Evolutionary conservation across 2,329 filamentous ascomycete genomes (phyloP).

Genomic region (Penicillium sp.): DNA sequence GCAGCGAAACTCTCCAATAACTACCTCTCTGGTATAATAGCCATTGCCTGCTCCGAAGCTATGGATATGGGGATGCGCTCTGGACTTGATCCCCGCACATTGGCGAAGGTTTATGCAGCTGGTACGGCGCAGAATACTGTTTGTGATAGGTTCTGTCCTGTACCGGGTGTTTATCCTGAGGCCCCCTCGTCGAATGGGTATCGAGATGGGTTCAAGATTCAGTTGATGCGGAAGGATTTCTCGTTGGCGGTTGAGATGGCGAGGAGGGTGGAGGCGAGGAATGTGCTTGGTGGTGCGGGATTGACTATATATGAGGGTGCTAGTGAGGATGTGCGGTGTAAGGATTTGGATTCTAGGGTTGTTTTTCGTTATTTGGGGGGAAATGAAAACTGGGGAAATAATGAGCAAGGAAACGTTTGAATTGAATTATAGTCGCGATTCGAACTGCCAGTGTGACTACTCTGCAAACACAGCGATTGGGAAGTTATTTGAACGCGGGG

Average conservation of each 20-base stretch:
- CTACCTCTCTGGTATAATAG: constrained; percentile 60
- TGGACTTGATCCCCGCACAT: constrained; percentile 56
- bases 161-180: constrained; percentile 51
- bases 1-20: constrained; percentile 64
- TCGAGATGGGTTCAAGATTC: constrained; percentile 58
- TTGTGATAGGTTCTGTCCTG: constrained; percentile 53
- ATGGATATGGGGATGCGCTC: constrained; percentile 62
- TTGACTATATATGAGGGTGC: constrained; percentile 55
- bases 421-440: no score
- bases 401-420: background rate
- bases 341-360: constrained; percentile 57
- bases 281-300: constrained; percentile 53
- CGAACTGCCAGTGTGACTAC: no score
- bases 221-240: constrained; percentile 63
- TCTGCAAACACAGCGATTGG: no score
- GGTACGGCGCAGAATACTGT: constrained; percentile 56
- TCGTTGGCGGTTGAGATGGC: constrained; percentile 57
- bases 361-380: constrained; percentile 59
- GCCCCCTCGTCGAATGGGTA: constrained; percentile 53
- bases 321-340: constrained; percentile 53
- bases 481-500: no score
- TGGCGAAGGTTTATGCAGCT: constrained; percentile 54
- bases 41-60: constrained; percentile 59
- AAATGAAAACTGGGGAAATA: constrained; percentile 50
- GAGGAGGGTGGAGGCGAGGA: constrained; percentile 51